Conservation (phyloP, 179 eudicot genomes). For the Sideroxylon spinosum region DNA sequence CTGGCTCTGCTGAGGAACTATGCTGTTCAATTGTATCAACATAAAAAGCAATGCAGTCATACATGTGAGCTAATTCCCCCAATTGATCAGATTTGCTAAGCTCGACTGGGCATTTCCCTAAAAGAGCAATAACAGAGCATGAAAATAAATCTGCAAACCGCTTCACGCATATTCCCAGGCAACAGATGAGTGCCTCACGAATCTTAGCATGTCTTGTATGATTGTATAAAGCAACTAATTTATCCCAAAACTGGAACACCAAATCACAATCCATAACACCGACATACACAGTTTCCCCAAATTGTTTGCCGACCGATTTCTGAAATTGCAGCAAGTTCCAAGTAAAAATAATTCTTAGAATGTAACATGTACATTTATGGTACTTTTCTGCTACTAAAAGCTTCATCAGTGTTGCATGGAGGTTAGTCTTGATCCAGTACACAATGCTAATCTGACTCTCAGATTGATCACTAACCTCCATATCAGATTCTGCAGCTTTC, state of each 20-base stretch:
- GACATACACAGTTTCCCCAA: constrained; percentile 29
- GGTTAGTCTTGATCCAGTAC: constrained; percentile 49
- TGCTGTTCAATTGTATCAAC: constrained; percentile 46
- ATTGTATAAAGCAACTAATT: constrained; percentile 56
- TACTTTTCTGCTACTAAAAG: constrained; percentile 61
- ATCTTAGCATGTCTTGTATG: constrained; percentile 64
- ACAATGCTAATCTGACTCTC: constrained; percentile 24
- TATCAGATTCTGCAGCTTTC: constrained; percentile 35
- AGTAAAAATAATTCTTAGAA: constrained; percentile 64
- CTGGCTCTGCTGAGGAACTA: constrained; percentile 75
- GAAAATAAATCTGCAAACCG: constrained; percentile 39
- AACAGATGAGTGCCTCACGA: constrained; percentile 59
- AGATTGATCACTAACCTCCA: constrained; percentile 22
- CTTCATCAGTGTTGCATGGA: constrained; percentile 53
- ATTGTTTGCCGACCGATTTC: constrained; percentile 21
- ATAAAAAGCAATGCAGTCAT: constrained; percentile 49
- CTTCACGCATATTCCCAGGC: constrained; percentile 78
- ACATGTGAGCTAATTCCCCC: constrained; percentile 34
- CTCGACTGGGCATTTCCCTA: constrained; percentile 8
- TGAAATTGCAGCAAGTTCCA: constrained; percentile 65
- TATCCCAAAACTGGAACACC: constrained; percentile 62
- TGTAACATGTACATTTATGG: constrained; percentile 65
- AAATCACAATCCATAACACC: constrained; percentile 61
- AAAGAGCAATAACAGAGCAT: constrained; percentile 27
- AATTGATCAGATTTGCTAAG: constrained; percentile 23